Evolutionary conservation across 306 rosid species (phyloP).

Genomic region (Pterocarpus santalinus): DNA sequence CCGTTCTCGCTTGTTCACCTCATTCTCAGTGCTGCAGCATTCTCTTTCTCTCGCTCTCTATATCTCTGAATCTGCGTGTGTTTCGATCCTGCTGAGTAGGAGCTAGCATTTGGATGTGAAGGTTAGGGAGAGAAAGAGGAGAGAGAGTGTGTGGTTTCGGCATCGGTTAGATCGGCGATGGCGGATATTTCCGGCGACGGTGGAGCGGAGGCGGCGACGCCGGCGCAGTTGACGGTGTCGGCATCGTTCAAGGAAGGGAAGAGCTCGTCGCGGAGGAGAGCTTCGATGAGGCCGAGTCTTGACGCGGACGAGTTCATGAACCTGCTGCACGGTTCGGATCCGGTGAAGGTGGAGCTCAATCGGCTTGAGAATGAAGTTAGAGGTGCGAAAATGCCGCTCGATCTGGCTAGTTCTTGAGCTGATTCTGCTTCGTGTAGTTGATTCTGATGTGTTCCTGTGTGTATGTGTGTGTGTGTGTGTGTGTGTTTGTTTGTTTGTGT

Average conservation of each 20-base stretch:
- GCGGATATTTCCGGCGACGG: slow-evolving; percentile 79
- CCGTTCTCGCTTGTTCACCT: slow-evolving; percentile 17
- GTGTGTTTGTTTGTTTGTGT: slow-evolving; percentile 33
- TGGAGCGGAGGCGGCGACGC: slow-evolving; percentile 51
- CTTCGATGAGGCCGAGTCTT: slow-evolving; percentile 79
- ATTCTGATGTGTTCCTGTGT: slow-evolving; percentile 25
- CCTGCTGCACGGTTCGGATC: slow-evolving; percentile 98
- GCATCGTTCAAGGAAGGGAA: slow-evolving; percentile 96
- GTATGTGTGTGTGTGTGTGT: slow-evolving; percentile 30
- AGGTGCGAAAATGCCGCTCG: slow-evolving; percentile 91
- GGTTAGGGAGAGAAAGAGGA: slow-evolving; percentile 17
- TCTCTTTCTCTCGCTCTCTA: slow-evolving; percentile 38
- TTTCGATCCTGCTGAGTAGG: slow-evolving; percentile 58
- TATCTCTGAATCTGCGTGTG: slow-evolving; percentile 10
- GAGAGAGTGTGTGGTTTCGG: slow-evolving; percentile 30
- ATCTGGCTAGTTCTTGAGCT: slow-evolving; percentile 63
- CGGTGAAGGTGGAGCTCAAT: slow-evolving; percentile 99
- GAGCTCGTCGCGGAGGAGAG: slow-evolving; percentile 80
- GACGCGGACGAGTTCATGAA: slow-evolving; percentile 96
- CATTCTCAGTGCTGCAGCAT: slow-evolving; percentile 37
- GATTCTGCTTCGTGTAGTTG: slow-evolving; percentile 51
- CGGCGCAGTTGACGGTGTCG: slow-evolving; percentile 69
- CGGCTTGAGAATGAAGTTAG: slow-evolving; percentile 98
- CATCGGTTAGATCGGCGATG: slow-evolving; percentile 83
- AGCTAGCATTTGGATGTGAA: slow-evolving; percentile 72